Percentiles rank a stretch among this genome's conserved stretches.
Evolutionary conservation across 495 filamentous ascomycete species (phyloP).

Genomic region (Neurospora sp.): DNA sequence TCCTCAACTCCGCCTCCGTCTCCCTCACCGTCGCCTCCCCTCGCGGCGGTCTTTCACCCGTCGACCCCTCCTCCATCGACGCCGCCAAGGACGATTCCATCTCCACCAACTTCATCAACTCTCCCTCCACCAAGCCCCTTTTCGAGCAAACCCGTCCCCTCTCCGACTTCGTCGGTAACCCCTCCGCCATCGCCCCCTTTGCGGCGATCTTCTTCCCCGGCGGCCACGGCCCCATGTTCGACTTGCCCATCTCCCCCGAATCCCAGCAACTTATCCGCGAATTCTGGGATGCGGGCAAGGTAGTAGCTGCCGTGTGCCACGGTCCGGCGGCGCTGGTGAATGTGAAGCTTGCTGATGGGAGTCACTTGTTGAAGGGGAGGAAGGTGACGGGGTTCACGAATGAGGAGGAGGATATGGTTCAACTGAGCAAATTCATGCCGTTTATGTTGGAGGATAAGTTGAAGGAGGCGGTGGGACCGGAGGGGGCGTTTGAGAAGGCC

Average conservation of each 20-base stretch:
- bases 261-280: slow-evolving; percentile 48
- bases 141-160: slow-evolving; percentile 57
- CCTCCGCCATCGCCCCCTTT: slow-evolving; percentile 44
- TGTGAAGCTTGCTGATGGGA: slow-evolving; percentile 40
- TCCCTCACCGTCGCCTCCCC: slow-evolving; percentile 57
- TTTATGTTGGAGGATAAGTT: slow-evolving; percentile 56
- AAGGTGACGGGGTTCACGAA: slow-evolving; percentile 61
- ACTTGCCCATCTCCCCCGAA: slow-evolving; percentile 41
- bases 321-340: slow-evolving; percentile 53
- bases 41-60: slow-evolving; percentile 53
- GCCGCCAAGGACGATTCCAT: slow-evolving; percentile 47
- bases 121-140: slow-evolving; percentile 30
- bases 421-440: slow-evolving; percentile 43
- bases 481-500: slow-evolving; percentile 49
- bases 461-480: slow-evolving; percentile 34
- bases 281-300: slow-evolving; percentile 51
- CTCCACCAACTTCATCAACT: slow-evolving; percentile 41
- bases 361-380: slow-evolving; percentile 43
- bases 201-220: slow-evolving; percentile 60
- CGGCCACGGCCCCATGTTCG: slow-evolving; percentile 75
- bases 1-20: slow-evolving; percentile 40
- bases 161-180: slow-evolving; percentile 37
- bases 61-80: slow-evolving; percentile 57
- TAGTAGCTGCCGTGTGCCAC: slow-evolving; percentile 59
- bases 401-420: slow-evolving; percentile 46